Evolutionary conservation across 306 rosid species (phyloP), one percentile per base, ranked within the genome.

Genomic region (Crataegus laevigata): DNA sequence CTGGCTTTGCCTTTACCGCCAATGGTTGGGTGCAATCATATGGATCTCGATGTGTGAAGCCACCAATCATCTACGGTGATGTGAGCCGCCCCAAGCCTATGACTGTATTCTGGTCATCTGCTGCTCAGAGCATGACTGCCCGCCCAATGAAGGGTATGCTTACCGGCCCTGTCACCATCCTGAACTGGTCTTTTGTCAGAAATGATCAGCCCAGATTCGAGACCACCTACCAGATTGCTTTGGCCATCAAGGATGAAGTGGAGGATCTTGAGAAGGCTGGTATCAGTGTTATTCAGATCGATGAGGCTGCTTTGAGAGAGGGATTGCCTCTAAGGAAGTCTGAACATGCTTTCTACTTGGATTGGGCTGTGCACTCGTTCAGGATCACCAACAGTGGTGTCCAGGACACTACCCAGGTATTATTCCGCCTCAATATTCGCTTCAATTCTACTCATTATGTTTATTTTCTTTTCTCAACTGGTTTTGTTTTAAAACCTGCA

Each of bases 131-230:
- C 75, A 62, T 85, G 86, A 85, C 88, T 14, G 74, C 81, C 22
- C 88, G 88, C 60, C 96, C 97, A 81, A 92, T 93, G 98, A 93
- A 93, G 91, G 98, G 98, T 80, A 93, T 93, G 98, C 98, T 93
- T 85, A 93, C 98, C 0, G 98, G 98, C 78, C 98, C 98, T 6
- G 98, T 93, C 62, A 93, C 98, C 85, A 93, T 93, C 82, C 96
- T 93, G 69, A 92, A 92, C 92, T 92, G 97, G 97, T 92, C 97
- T 57, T 92, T 92, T 29, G 97, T 92, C 25, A 82, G 98, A 66
- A 88, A 87, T 50, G 98, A 93, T 71, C 98, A 93, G 73, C 98
- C 96, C 85, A 90, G 98, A 80, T 87, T 82, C 10, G 96, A 92
- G 81, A 92, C 97, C 55, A 74, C 84, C 92, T 92, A 88, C 54